Conservation (phyloP, 495 filamentous ascomycete species). For the Hypoxylon cercidicola region DNA sequence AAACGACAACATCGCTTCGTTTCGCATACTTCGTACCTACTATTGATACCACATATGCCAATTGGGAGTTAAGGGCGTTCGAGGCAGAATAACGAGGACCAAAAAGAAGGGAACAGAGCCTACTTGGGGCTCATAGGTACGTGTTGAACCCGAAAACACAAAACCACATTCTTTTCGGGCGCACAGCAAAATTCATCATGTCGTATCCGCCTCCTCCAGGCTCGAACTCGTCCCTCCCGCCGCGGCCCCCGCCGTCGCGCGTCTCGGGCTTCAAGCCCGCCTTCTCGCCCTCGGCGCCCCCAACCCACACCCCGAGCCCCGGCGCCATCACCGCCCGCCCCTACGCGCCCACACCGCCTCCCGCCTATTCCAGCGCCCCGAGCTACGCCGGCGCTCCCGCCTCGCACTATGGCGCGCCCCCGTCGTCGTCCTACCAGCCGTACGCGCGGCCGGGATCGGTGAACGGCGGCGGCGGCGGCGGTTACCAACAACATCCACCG, state of each 20-base stretch:
- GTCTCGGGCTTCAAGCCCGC: conserved; percentile 68
- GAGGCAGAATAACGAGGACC: not conserved
- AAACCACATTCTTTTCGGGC: conserved; percentile 40
- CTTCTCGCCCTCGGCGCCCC: conserved; percentile 57
- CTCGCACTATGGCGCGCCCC: conserved; percentile 44
- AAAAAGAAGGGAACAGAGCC: conserved; percentile 16
- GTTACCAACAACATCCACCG: conserved; percentile 43
- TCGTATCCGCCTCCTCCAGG: conserved; percentile 93
- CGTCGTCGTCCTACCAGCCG: conserved; percentile 45
- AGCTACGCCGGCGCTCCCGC: conserved; percentile 52
- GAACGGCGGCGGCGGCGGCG: conserved; percentile 42
- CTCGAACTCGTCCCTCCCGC: conserved; percentile 77
- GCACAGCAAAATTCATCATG: conserved; percentile 85
- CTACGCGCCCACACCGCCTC: conserved; percentile 45
- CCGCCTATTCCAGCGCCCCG: conserved; percentile 47
- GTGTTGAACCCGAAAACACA: conserved; percentile 49
- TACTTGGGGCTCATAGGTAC: conserved; percentile 60
- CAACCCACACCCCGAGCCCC: conserved; percentile 44
- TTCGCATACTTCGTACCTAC: too few species aligned
- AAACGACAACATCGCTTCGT: not conserved
- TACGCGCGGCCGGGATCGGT: conserved; percentile 48
- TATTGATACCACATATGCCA: not conserved
- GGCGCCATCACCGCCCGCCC: conserved; percentile 40
- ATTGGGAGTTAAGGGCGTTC: not conserved
- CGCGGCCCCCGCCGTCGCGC: conserved; percentile 79